These are phyloP conservation scores for Zelonia costaricensis DNA, from an alignment of 208 protist species.

Conservation along the genomic window DNA sequence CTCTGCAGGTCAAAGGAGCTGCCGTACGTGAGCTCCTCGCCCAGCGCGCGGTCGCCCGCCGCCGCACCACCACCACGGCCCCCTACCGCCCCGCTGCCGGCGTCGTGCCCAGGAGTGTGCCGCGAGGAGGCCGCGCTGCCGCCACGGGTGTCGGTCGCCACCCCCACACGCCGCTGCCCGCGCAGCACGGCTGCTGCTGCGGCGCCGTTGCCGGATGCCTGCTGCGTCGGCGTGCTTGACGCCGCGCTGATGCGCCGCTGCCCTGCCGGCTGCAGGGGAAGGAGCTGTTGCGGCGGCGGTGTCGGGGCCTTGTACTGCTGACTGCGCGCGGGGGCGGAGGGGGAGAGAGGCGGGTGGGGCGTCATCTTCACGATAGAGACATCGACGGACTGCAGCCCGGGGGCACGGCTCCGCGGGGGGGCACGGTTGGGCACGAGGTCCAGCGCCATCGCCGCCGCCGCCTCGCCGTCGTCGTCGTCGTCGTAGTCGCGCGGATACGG, in stretches of 20 bases:
- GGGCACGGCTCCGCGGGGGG: background rate
- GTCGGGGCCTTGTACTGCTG: background rate
- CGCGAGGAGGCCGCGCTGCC: background rate
- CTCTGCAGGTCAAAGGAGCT: constrained; percentile 11
- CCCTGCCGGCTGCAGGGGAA: background rate
- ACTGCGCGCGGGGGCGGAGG: no score
- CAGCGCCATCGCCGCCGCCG: background rate
- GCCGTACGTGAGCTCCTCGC: constrained; percentile 9
- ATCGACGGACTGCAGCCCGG: background rate
- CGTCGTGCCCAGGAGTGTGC: background rate
- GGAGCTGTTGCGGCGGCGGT: background rate
- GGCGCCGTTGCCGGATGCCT: constrained; percentile 1
- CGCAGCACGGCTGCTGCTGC: background rate
- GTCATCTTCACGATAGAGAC: background rate
- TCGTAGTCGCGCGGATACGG: constrained; percentile 2
- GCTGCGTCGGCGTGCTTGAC: background rate
- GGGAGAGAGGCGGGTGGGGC: background rate
- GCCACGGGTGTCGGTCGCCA: background rate
- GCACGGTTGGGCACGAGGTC: background rate
- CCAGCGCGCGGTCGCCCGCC: background rate
- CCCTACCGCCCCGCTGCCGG: no score
- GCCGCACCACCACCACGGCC: background rate
- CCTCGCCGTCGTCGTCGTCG: background rate
- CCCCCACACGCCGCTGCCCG: background rate
- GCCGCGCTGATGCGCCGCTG: background rate